phyloP scores from a whole-genome alignment of 2,329 filamentous ascomycete species.

The Amphichorda felina region DNA sequence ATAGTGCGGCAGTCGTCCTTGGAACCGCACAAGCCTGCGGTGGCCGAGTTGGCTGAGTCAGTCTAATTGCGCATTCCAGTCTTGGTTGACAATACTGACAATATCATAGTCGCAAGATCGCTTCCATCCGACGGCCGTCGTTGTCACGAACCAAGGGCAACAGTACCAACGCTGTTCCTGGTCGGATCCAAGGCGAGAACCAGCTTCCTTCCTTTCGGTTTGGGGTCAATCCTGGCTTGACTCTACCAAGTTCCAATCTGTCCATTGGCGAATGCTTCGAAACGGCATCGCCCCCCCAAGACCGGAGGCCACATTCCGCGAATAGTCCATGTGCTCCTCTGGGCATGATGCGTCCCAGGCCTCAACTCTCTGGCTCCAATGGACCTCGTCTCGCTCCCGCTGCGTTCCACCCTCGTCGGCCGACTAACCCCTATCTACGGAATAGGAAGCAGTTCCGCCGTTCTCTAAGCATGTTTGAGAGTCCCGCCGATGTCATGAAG shows the following conservation, averaged over 20 bases:
- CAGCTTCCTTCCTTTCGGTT: conserved; percentile 69
- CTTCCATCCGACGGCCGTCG: conserved; percentile 60
- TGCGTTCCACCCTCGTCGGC: conserved; percentile 57
- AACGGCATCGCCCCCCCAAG: conserved; percentile 60
- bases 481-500: conserved; percentile 78
- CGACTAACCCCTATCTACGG: conserved; percentile 58
- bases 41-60: conserved; percentile 47
- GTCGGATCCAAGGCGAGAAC: conserved; percentile 48
- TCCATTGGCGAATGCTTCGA: conserved; percentile 73
- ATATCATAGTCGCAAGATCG: conserved; percentile 47
- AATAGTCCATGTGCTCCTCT: conserved; percentile 44
- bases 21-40: conserved; percentile 35
- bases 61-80: conserved; percentile 15
- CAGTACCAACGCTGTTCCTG: conserved; percentile 53
- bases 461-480: conserved; percentile 96
- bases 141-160: conserved; percentile 64
- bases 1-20: conserved; percentile 32
- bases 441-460: conserved; percentile 83
- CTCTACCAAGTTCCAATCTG: conserved; percentile 27
- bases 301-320: conserved; percentile 49
- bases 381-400: conserved; percentile 62
- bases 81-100: conserved; percentile 11
- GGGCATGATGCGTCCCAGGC: conserved; percentile 50
- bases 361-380: conserved; percentile 45
- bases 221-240: conserved; percentile 27